Percentiles rank a stretch among this genome's conserved stretches.
Conservation (phyloP, 495 filamentous ascomycete genomes). For the Lophiostoma macrostomum region DNA sequence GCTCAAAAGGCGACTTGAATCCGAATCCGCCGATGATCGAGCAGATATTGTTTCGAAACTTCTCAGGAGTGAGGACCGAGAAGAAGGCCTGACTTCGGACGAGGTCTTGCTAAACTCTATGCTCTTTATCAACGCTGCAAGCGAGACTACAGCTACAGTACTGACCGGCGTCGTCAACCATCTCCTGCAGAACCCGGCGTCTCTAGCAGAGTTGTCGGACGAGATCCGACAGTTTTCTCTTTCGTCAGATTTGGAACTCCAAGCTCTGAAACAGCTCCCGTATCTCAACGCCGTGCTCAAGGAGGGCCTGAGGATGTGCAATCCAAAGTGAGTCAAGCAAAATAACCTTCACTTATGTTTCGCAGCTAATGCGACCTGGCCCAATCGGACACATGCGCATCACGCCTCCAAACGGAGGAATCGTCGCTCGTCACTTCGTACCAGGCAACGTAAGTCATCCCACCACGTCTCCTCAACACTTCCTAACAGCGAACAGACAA, state of each 20-base stretch:
- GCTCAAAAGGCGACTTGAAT: slow-evolving; percentile 3
- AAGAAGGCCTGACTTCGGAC: slow-evolving; percentile 21
- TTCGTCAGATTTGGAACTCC: slow-evolving; percentile 6
- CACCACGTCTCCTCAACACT: neutral
- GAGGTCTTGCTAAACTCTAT: slow-evolving; percentile 11
- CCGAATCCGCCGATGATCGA: slow-evolving; percentile 3
- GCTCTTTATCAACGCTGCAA: slow-evolving; percentile 23
- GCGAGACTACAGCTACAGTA: slow-evolving; percentile 31
- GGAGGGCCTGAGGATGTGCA: slow-evolving; percentile 26
- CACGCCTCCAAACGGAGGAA: slow-evolving; percentile 44
- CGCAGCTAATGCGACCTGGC: slow-evolving; percentile 6
- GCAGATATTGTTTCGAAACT: slow-evolving; percentile 42
- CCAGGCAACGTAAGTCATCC: slow-evolving; percentile 22
- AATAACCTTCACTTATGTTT: neutral
- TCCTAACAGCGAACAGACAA: slow-evolving; percentile 29
- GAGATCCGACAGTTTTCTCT: slow-evolving; percentile 21
- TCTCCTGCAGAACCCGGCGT: slow-evolving; percentile 23
- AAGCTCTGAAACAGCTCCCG: slow-evolving; percentile 14
- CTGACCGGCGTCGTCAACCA: slow-evolving; percentile 18
- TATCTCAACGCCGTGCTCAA: slow-evolving; percentile 28
- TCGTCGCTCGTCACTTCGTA: slow-evolving; percentile 41
- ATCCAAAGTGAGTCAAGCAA: slow-evolving; percentile 11
- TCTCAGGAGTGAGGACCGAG: slow-evolving; percentile 22
- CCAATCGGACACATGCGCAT: slow-evolving; percentile 49
- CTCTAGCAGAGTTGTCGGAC: slow-evolving; percentile 5